Base-by-base conservation (phyloP, 371 early-diverging fungal genomes). In the Syncephalastrum sp. region DNA sequence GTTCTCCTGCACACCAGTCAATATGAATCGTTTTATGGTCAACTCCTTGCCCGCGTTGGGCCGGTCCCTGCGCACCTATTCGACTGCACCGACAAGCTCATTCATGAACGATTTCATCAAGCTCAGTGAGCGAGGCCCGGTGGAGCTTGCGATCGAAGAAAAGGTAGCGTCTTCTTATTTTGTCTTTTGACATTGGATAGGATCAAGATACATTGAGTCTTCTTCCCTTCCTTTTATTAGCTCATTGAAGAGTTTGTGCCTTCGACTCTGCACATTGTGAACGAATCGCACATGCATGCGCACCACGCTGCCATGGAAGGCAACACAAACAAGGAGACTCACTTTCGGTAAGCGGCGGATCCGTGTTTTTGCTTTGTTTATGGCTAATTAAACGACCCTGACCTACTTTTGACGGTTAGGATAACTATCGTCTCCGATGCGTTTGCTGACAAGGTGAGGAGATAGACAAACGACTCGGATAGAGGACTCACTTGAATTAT, bases 271-370 rank as follows among this genome's bases (percentile, higher is more conserved):
- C 75, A 84, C 46, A 78, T 86, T 51, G 70, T 80, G 15, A 91
- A 91, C 63, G 90, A 91, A 60, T 88, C 88, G 12, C 84, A 89
- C 49, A 72, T 83, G 57, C 91, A 91, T 64, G 69, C 86, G 14
- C 87, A 88, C 58, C 91, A 91, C 66, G 81, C 79, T 47, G 81
- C 91, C 10, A 91, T 91, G 91, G 74, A 82, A 56, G 88, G 86
- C 5, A 82, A 81, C 15, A 73, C 71, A n/a, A 85, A 81, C 72
- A 82, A 77, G 29, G 91, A 90, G 62, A 91, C 90, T 12, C 91
- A 91, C 59, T 91, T 91, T 64, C 69, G 77, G 87, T 86, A 78
- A 51, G 24, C 60, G 24, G 29, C 41, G 17, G 23, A 4, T n/a
- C 21, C 3, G 16, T 7, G 16, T 7, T 48, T 17, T n/a, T 16